phyloP scores from a whole-genome alignment of 1,139 yeast species.

The Scheffersomyces insectosa region DNA sequence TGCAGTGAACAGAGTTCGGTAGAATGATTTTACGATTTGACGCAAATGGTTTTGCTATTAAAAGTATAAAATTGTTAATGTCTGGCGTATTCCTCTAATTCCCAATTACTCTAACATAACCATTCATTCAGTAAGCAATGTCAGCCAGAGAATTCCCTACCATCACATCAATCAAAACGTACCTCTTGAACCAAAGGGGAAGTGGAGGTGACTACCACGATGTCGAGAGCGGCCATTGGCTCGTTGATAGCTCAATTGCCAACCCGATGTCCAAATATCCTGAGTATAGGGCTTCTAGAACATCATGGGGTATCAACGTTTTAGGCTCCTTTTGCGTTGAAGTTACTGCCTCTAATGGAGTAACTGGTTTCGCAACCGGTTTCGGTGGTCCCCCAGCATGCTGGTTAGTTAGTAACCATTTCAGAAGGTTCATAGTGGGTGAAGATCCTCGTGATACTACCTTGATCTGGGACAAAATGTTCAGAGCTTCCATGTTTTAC shows the following conservation, averaged over 20 bases:
- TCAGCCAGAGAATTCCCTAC: conserved; percentile 34
- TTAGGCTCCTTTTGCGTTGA: conserved; percentile 52
- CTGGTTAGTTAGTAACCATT: conserved; percentile 47
- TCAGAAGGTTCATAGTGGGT: conserved; percentile 43
- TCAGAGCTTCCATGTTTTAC: conserved; percentile 50
- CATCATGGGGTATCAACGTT: conserved; percentile 52
- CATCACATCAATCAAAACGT: conserved; percentile 42
- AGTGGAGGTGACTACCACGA: conserved; percentile 53
- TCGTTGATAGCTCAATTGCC: conserved; percentile 43
- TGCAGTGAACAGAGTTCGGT: no score
- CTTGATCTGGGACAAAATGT: conserved; percentile 47
- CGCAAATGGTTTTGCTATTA: no score
- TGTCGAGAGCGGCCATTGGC: conserved; percentile 49
- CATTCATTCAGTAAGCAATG: neutral
- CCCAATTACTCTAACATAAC: no score
- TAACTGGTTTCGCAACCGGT: conserved; percentile 52
- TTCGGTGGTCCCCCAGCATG: conserved; percentile 54
- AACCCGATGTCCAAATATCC: conserved; percentile 51
- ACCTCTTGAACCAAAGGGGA: conserved; percentile 42
- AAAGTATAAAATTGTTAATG: no score
- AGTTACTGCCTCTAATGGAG: conserved; percentile 47
- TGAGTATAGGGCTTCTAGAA: conserved; percentile 42
- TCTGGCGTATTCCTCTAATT: no score
- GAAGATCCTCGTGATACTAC: conserved; percentile 48
- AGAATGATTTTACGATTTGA: no score